A percentile compares a stretch with the other conserved stretches of the same genome.
Evolutionary conservation across 2,329 filamentous ascomycete species (phyloP).

Genomic region (Microascus cirrosus): DNA sequence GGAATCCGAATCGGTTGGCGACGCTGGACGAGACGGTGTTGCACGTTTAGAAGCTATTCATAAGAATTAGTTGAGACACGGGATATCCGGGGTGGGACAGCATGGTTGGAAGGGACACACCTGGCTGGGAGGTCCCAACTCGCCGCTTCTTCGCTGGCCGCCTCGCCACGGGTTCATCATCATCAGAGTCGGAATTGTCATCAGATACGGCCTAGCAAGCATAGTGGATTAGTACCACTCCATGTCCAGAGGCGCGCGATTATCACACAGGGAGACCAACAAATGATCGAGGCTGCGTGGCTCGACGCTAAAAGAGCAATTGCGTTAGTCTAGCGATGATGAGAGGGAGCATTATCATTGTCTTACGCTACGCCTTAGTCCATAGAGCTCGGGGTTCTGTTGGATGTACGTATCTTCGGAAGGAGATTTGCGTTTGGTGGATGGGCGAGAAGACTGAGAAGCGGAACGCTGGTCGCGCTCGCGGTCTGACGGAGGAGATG

Average conservation of each 20-base stretch:
- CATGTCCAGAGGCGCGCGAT: background rate
- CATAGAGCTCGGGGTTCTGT: conserved; percentile 90
- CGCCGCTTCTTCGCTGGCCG: conserved; percentile 61
- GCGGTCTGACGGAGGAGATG: conserved; percentile 13
- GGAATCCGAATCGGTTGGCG: conserved; percentile 58
- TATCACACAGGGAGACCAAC: conserved; percentile 25
- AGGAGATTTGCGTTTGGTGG: conserved; percentile 60
- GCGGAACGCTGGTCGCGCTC: conserved; percentile 44
- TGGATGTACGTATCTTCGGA: conserved; percentile 75
- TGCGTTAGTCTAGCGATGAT: conserved; percentile 5
- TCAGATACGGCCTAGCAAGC: conserved; percentile 33
- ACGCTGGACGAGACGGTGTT: conserved; percentile 42
- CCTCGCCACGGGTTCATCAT: conserved; percentile 42
- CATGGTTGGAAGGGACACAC: conserved; percentile 30
- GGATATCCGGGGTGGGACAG: background rate
- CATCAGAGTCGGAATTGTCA: conserved; percentile 48
- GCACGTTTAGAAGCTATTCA: conserved; percentile 46
- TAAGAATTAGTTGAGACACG: background rate
- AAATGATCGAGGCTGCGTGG: conserved; percentile 45
- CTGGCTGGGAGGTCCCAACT: conserved; percentile 49
- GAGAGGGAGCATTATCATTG: conserved; percentile 3
- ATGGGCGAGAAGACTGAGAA: conserved; percentile 59
- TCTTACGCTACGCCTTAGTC: conserved; percentile 80
- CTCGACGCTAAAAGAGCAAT: conserved; percentile 33
- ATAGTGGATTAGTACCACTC: conserved; percentile 1